Evolutionary conservation across 257 asterid genomes (phyloP), one percentile per base, ranked within the genome.

Genomic region (Jacaranda copaia): DNA sequence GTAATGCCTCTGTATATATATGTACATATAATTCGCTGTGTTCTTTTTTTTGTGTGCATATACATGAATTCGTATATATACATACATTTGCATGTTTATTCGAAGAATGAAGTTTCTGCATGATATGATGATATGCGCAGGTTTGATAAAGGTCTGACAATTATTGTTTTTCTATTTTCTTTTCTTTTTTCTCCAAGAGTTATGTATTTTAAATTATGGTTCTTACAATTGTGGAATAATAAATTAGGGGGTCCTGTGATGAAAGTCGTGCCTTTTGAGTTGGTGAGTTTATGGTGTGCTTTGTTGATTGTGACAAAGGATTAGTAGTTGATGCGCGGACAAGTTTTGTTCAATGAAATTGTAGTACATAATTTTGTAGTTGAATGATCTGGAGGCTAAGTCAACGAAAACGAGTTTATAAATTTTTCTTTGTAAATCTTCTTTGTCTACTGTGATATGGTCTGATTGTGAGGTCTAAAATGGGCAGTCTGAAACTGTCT

Each of bases 281-380:
- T 69, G 68, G 76, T 32, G 36, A 52, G 39, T 55, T 48, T 57
- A 16, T 48, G 38, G 64, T 1, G 81, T 18, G 3, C 55, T 9
- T 10, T 74, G 59, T 32, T 43, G 40, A 73, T 65, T 48, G 68
- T 38, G 55, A 65, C 78, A 46, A 61, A 14, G 39, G 59, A 52
- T 19, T 72, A 52, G 77, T 74, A 25, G 79, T 63, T 48, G 76
- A 67, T 76, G 80, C 67, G 84, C 43, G 62, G 76, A 68, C 74
- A 61, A 60, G 39, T 61, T 72, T 6, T 52, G 59, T 73, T 51
- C 38, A 45, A 14, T 51, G 46, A 52, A 65, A 59, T 69, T 79
- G 38, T 42, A 57, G 74, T 58, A 74, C 49, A 55, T 79, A 58
- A 11, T 48, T 56, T 73, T 63, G 43, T 36, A 18, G 80, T 65